phyloP scores from a whole-genome alignment of 2,329 filamentous ascomycete species.

The Knoxdaviesia capensis region DNA sequence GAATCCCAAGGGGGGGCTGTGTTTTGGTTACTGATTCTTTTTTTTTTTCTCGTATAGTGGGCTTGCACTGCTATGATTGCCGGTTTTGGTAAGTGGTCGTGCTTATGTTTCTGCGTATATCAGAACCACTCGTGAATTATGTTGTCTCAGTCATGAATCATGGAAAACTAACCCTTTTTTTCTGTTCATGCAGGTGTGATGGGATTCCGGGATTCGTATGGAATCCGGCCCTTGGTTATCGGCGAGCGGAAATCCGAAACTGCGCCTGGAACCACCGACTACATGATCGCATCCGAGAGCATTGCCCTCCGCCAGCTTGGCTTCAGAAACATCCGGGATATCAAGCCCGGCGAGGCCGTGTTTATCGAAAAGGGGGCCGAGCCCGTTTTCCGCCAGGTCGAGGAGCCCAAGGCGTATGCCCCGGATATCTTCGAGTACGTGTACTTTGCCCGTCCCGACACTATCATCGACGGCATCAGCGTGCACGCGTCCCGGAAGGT shows the following conservation, averaged over 20 bases:
- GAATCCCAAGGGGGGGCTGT: too few species aligned
- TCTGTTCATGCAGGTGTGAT: background rate
- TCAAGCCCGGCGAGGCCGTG: conserved; percentile 67
- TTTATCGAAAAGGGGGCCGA: conserved; percentile 61
- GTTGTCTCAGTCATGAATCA: too few species aligned
- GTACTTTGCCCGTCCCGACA: conserved; percentile 72
- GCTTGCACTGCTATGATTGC: conserved; percentile 69
- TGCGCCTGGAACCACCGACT: conserved; percentile 46
- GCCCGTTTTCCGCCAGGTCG: conserved; percentile 59
- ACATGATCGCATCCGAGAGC: conserved; percentile 82
- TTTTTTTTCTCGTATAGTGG: conserved; percentile 18
- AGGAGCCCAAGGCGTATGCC: conserved; percentile 46
- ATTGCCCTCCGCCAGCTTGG: conserved; percentile 67
- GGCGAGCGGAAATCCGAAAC: conserved; percentile 51
- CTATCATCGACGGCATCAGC: conserved; percentile 69
- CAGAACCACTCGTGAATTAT: background rate
- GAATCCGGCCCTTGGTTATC: conserved; percentile 64
- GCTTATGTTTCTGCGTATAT: too few species aligned
- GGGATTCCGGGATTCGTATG: conserved; percentile 20
- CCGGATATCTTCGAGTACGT: conserved; percentile 70
- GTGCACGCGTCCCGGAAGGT: conserved; percentile 68
- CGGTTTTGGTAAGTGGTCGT: conserved; percentile 38
- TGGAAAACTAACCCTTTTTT: background rate
- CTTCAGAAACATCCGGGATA: conserved; percentile 56
- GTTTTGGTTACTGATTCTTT: too few species aligned